These are phyloP conservation scores for Endocladia muricata DNA, from an alignment of 31 red algal species.

Conservation along the genomic window DNA sequence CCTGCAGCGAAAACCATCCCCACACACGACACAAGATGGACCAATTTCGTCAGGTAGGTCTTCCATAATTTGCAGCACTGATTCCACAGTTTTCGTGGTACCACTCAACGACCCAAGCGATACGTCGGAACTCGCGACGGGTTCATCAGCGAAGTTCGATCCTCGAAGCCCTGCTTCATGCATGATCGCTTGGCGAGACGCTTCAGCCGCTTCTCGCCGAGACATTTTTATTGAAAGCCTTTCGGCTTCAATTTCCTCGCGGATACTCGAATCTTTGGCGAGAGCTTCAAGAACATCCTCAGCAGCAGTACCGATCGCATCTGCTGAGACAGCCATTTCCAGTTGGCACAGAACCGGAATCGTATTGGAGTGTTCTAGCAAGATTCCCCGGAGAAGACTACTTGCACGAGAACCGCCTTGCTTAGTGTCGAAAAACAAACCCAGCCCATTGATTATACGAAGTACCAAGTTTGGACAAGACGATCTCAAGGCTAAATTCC, in stretches of 20 bases:
- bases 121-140: not conserved
- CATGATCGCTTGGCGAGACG: slow-evolving; percentile 62
- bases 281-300: slow-evolving; percentile 78
- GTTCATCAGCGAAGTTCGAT: not conserved
- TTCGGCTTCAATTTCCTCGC: slow-evolving; percentile 40
- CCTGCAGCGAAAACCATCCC: slow-evolving; percentile 78
- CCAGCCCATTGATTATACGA: slow-evolving; percentile 52
- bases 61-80: slow-evolving; percentile 61
- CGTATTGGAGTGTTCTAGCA: slow-evolving; percentile 23
- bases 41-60: slow-evolving; percentile 77
- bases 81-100: not conserved
- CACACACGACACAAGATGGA: slow-evolving; percentile 85
- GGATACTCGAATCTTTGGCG: slow-evolving; percentile 20
- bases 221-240: slow-evolving; percentile 42
- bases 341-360: slow-evolving; percentile 72
- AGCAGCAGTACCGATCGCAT: slow-evolving; percentile 58
- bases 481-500: slow-evolving; percentile 44
- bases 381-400: slow-evolving; percentile 24
- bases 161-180: slow-evolving; percentile 37
- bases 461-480: slow-evolving; percentile 53
- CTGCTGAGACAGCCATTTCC: slow-evolving; percentile 71
- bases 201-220: slow-evolving; percentile 69
- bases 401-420: slow-evolving; percentile 2
- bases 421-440: slow-evolving; percentile 35
- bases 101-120: not conserved